These are phyloP conservation scores for Fusarium subtropicale DNA, from an alignment of 2,329 filamentous ascomycete genomes.

Conservation along the genomic window DNA sequence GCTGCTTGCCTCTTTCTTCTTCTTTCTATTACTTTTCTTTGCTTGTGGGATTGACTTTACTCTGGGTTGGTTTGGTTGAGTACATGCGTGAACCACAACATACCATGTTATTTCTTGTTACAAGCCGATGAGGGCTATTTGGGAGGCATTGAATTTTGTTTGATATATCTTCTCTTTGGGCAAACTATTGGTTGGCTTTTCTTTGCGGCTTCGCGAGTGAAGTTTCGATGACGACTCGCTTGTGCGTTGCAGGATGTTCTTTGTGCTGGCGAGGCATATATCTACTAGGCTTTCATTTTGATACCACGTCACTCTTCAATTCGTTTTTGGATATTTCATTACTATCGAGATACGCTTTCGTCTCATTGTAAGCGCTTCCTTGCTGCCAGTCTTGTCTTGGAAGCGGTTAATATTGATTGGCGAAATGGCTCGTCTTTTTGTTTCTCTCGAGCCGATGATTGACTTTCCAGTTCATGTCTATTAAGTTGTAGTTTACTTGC, in stretches of 20 bases:
- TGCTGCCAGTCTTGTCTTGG: not conserved
- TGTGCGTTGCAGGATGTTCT: constrained; percentile 38
- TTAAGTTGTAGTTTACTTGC: not conserved
- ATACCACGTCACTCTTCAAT: constrained; percentile 48
- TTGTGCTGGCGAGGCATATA: constrained; percentile 43
- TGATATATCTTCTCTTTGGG: constrained; percentile 23
- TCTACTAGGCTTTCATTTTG: constrained; percentile 47
- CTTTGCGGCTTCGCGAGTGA: constrained; percentile 27
- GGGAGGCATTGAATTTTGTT: constrained; percentile 38
- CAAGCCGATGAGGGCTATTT: constrained; percentile 24
- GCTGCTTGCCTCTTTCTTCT: constrained; percentile 12
- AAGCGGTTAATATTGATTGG: not conserved
- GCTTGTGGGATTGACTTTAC: constrained; percentile 20
- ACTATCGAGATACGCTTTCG: not conserved
- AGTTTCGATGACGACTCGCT: constrained; percentile 37
- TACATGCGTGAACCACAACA: constrained; percentile 36
- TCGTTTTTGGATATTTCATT: constrained; percentile 36
- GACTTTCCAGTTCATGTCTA: constrained; percentile 4
- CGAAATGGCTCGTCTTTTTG: not conserved
- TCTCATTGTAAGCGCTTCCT: constrained; percentile 10
- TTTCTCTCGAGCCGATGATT: not conserved
- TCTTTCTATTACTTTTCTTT: not conserved
- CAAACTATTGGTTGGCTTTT: constrained; percentile 38
- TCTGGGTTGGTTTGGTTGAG: constrained; percentile 13
- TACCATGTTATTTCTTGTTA: constrained; percentile 35